Percentiles rank a stretch among this genome's conserved stretches.
These are phyloP conservation scores for Backusella psychrophila DNA, from an alignment of 192 early-diverging fungal species.

Conservation along the genomic window DNA sequence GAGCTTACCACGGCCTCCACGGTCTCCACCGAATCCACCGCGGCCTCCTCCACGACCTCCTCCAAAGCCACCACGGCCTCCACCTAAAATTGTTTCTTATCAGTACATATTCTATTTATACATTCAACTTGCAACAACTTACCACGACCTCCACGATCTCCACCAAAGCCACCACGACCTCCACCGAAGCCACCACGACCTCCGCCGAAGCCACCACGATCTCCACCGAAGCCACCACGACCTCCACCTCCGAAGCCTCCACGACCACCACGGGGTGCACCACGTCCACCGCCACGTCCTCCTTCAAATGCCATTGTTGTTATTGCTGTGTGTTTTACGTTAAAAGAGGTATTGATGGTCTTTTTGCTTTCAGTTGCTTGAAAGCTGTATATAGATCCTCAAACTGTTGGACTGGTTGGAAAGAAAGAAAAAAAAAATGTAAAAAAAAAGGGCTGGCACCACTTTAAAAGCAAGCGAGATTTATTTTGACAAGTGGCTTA, in stretches of 20 bases:
- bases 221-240: conserved; percentile 34
- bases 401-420: not conserved
- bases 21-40: too few species aligned
- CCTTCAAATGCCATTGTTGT: conserved; percentile 31
- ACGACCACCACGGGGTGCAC: conserved; percentile 39
- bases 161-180: conserved; percentile 32
- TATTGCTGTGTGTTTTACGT: not conserved
- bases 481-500: conserved; percentile 11
- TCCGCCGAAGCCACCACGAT: too few species aligned
- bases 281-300: conserved; percentile 25
- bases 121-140: too few species aligned
- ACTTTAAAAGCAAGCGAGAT: not conserved
- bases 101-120: too few species aligned
- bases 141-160: not conserved
- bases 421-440: not conserved
- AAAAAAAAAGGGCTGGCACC: not conserved
- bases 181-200: conserved; percentile 46
- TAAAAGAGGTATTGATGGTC: not conserved
- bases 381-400: not conserved
- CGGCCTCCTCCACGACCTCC: conserved; percentile 45
- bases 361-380: not conserved
- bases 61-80: conserved; percentile 43
- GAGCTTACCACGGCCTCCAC: too few species aligned
- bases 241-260: conserved; percentile 47
- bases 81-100: not conserved